phyloP scores from a whole-genome alignment of 805 yeast species.

The Tetrapisispora iriomotensis region DNA sequence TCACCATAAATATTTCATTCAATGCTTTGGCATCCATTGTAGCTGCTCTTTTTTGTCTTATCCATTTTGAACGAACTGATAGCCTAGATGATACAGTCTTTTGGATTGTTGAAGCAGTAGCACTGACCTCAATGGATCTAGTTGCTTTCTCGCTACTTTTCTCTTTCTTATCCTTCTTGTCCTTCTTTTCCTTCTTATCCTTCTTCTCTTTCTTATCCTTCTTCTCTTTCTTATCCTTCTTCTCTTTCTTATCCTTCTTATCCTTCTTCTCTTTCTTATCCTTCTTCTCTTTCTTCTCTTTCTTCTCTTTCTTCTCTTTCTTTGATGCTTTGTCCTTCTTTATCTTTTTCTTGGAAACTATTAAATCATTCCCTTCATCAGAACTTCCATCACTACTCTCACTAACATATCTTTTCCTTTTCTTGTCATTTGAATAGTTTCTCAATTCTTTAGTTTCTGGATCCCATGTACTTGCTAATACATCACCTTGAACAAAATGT shows the following conservation, averaged over 20 bases:
- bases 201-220: conserved; percentile 27
- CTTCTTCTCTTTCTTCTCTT: conserved; percentile 21
- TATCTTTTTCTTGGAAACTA: conserved; percentile 23
- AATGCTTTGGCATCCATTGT: conserved; percentile 82
- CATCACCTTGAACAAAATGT: conserved; percentile 77
- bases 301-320: conserved; percentile 19
- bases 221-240: conserved; percentile 23
- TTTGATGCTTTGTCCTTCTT: conserved; percentile 27
- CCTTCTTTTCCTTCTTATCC: conserved; percentile 22
- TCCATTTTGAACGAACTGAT: conserved; percentile 78
- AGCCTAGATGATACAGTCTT: conserved; percentile 41
- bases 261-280: conserved; percentile 22
- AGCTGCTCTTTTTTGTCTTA: conserved; percentile 83
- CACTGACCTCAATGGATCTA: conserved; percentile 20
- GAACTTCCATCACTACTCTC: conserved; percentile 21
- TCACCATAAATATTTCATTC: conserved; percentile 87
- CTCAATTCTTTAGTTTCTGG: conserved; percentile 37
- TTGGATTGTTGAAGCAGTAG: conserved; percentile 17
- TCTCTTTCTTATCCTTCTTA: conserved; percentile 25
- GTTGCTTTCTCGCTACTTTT: conserved; percentile 21
- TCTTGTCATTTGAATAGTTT: conserved; percentile 19
- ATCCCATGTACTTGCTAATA: conserved; percentile 77
- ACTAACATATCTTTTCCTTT: conserved; percentile 26
- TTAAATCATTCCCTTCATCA: conserved; percentile 15
- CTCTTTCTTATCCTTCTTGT: conserved; percentile 23